phyloP scores from a whole-genome alignment of 2,329 filamentous ascomycete species.

The Domatiomyces globalis region DNA sequence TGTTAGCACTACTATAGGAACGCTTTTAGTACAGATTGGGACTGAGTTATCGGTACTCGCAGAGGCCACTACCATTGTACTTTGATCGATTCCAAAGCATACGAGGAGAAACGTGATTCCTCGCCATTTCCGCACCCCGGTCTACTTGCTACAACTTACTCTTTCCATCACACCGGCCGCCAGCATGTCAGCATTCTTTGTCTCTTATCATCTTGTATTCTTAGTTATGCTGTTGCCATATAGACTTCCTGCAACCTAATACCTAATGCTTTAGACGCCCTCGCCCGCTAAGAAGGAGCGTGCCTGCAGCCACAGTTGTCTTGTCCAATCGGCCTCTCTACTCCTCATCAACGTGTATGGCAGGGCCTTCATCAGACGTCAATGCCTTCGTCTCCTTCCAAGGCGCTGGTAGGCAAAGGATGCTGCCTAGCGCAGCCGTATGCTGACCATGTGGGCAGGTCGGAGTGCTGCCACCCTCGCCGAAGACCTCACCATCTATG shows the following conservation, averaged over 20 bases:
- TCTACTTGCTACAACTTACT: no score
- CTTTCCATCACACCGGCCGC: no score
- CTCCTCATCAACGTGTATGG: neutral
- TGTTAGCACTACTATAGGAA: no score
- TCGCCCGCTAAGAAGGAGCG: neutral
- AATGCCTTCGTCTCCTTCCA: neutral
- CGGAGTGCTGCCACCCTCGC: constrained; percentile 33
- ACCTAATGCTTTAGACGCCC: neutral
- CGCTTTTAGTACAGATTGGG: no score
- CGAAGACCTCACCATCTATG: constrained; percentile 39
- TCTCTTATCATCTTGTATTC: neutral
- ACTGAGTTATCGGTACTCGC: no score
- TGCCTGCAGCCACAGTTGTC: neutral
- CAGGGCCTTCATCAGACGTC: neutral
- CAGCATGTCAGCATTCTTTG: neutral
- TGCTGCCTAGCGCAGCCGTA: neutral
- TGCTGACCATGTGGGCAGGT: constrained; percentile 7
- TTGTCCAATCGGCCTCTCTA: neutral
- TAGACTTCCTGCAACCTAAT: neutral
- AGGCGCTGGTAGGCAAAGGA: neutral
- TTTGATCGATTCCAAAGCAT: no score
- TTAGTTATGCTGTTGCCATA: neutral
- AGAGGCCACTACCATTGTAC: no score
- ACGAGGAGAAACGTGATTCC: no score
- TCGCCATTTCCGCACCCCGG: no score